These are phyloP conservation scores for Quercus lobata DNA, from an alignment of 331 rosid species.

Conservation along the genomic window DNA sequence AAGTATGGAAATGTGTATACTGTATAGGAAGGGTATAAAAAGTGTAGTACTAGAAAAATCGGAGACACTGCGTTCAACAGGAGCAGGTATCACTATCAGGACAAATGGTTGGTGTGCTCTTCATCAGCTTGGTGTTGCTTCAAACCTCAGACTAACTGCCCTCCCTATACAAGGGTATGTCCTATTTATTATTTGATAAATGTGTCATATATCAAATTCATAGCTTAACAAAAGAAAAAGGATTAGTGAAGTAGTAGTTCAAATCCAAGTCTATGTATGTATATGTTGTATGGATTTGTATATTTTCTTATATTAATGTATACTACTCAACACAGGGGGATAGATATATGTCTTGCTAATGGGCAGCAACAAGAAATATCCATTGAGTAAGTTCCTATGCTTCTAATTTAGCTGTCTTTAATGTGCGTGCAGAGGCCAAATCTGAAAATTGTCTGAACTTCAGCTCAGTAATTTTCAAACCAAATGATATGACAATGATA, in stretches of 20 bases:
- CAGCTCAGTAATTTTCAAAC: background rate
- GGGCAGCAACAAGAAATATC: conserved; percentile 22
- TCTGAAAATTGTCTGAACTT: background rate
- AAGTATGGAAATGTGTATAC: background rate
- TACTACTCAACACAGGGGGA: conserved; percentile 18
- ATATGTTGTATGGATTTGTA: background rate
- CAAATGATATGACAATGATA: background rate
- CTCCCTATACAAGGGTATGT: conserved; percentile 34
- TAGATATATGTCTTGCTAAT: conserved; percentile 7
- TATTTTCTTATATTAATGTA: background rate
- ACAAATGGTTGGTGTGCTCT: conserved; percentile 66
- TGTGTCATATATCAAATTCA: no score
- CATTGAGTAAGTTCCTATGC: conserved; percentile 31
- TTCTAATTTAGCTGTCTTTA: background rate
- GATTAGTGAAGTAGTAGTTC: background rate
- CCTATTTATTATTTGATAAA: no score
- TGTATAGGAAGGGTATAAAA: conserved; percentile 38
- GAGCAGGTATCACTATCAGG: conserved; percentile 46
- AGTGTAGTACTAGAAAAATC: conserved; percentile 57
- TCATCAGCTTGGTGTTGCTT: conserved; percentile 51
- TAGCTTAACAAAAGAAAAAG: background rate
- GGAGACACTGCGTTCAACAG: conserved; percentile 34
- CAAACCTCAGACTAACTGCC: conserved; percentile 45
- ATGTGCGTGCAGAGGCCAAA: background rate
- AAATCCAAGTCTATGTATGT: background rate